Conservation (phyloP, 768 basidiomycete species). For the Dictyophora rubrovolvata region DNA sequence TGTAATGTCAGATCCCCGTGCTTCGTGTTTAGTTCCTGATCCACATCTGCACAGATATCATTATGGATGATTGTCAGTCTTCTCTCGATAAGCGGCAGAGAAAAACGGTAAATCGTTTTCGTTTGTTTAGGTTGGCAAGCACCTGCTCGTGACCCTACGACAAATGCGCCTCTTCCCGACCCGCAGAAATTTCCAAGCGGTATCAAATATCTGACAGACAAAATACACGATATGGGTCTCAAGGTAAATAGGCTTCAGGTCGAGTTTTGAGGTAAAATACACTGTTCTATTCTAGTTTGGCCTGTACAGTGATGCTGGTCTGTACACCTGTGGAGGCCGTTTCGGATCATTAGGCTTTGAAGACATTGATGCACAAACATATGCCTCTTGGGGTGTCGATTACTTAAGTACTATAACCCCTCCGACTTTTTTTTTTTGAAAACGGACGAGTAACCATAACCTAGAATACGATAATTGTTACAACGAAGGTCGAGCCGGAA, state of each 20-base stretch:
- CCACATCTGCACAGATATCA: conserved; percentile 19
- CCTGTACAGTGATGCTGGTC: conserved; percentile 27
- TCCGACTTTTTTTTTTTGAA: background rate
- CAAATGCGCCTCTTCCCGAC: conserved; percentile 23
- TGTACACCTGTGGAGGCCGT: conserved; percentile 11
- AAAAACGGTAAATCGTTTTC: background rate
- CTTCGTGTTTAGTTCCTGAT: background rate
- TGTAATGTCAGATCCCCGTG: conserved; percentile 17
- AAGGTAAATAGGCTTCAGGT: conserved; percentile 16
- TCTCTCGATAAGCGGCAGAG: background rate
- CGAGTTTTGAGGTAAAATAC: background rate
- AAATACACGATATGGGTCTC: conserved; percentile 24
- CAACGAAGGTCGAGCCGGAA: conserved; percentile 29
- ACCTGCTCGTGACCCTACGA: conserved; percentile 17
- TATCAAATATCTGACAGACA: conserved; percentile 21
- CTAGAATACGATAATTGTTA: conserved; percentile 31
- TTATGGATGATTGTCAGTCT: conserved; percentile 30
- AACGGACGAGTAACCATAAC: background rate
- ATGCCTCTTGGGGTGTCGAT: conserved; percentile 38
- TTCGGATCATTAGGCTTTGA: conserved; percentile 38
- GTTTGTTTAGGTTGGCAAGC: conserved; percentile 24
- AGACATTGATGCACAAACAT: conserved; percentile 35
- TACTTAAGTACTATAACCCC: conserved; percentile 3
- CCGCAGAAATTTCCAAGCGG: conserved; percentile 23
- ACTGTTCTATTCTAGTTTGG: conserved; percentile 20